These are phyloP conservation scores for Penicillium olsonii DNA, from an alignment of 2,329 filamentous ascomycete species.

Conservation along the genomic window DNA sequence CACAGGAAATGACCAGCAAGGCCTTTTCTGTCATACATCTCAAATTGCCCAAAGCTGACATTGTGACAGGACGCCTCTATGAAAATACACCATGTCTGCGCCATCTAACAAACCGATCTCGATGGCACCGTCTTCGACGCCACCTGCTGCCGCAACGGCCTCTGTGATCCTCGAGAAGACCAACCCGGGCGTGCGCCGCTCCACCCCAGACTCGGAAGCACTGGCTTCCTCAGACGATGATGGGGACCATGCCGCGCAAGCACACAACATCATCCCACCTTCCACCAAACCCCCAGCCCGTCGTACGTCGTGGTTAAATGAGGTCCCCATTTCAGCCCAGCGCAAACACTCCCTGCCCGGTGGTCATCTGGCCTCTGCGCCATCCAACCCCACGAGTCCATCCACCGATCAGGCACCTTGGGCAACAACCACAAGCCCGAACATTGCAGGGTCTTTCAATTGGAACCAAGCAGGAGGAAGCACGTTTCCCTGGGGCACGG, in stretches of 20 bases:
- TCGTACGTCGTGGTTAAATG: slow-evolving; percentile 83
- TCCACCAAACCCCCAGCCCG: slow-evolving; percentile 62
- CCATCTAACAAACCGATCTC: slow-evolving; percentile 29
- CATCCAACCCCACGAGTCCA: slow-evolving; percentile 79
- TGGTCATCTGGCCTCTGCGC: slow-evolving; percentile 73
- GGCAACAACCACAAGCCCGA: slow-evolving; percentile 39
- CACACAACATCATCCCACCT: slow-evolving; percentile 50
- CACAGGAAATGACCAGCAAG: background rate
- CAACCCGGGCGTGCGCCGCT: slow-evolving; percentile 68
- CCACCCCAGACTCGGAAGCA: slow-evolving; percentile 91
- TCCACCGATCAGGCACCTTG: slow-evolving; percentile 62
- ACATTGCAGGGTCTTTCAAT: slow-evolving; percentile 42
- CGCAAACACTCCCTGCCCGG: slow-evolving; percentile 76
- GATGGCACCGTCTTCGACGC: slow-evolving; percentile 41
- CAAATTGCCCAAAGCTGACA: slow-evolving; percentile 5
- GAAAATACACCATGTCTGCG: slow-evolving; percentile 47
- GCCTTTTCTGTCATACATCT: slow-evolving; percentile 1
- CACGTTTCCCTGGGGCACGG: slow-evolving; percentile 71
- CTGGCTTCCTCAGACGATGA: slow-evolving; percentile 95
- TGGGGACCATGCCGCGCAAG: slow-evolving; percentile 64
- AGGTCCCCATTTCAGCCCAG: slow-evolving; percentile 68
- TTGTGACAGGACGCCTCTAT: slow-evolving; percentile 8
- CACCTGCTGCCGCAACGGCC: slow-evolving; percentile 59
- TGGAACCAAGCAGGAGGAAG: slow-evolving; percentile 49
- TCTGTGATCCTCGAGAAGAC: slow-evolving; percentile 73